phyloP scores from a whole-genome alignment of 2,329 filamentous ascomycete genomes.

The Phaeoacremonium minimum region DNA sequence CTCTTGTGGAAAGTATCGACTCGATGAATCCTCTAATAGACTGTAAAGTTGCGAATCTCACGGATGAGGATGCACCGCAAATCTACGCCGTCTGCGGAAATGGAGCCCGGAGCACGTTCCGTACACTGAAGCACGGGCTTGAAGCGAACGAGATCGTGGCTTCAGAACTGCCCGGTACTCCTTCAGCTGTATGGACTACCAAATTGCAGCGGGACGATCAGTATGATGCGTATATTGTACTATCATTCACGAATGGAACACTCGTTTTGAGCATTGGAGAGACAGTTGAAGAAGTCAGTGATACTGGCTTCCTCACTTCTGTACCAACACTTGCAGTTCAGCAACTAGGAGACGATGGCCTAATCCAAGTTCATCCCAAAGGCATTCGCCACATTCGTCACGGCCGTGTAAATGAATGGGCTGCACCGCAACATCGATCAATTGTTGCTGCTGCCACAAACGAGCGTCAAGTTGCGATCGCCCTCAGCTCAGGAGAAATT shows the following conservation, averaged over 20 bases:
- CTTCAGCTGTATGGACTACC: slow-evolving; percentile 91
- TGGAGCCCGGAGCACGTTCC: slow-evolving; percentile 83
- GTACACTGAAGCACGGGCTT: slow-evolving; percentile 86
- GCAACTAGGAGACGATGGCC: slow-evolving; percentile 85
- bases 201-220: slow-evolving; percentile 78
- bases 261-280: slow-evolving; percentile 93
- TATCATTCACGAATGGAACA: slow-evolving; percentile 87
- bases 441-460: slow-evolving; percentile 95
- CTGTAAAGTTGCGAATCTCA: slow-evolving; percentile 86
- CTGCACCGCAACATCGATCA: slow-evolving; percentile 85
- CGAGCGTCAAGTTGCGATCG: slow-evolving; percentile 86
- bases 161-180: slow-evolving; percentile 83
- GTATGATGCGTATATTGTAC: slow-evolving; percentile 91
- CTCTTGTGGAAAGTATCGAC: slow-evolving; percentile 77
- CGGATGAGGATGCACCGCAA: slow-evolving; percentile 89
- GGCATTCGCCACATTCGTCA: slow-evolving; percentile 85
- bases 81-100: slow-evolving; percentile 91
- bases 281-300: slow-evolving; percentile 90
- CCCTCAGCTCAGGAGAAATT: slow-evolving; percentile 92
- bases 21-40: slow-evolving; percentile 89
- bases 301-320: slow-evolving; percentile 85
- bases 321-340: slow-evolving; percentile 90
- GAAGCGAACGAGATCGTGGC: slow-evolving; percentile 96
- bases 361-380: slow-evolving; percentile 94
- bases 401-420: slow-evolving; percentile 86